A percentile compares a stretch with the other conserved stretches of the same genome.
These are phyloP conservation scores for Porphyra umbilicalis DNA, from an alignment of 31 red algal genomes.

Conservation along the genomic window DNA sequence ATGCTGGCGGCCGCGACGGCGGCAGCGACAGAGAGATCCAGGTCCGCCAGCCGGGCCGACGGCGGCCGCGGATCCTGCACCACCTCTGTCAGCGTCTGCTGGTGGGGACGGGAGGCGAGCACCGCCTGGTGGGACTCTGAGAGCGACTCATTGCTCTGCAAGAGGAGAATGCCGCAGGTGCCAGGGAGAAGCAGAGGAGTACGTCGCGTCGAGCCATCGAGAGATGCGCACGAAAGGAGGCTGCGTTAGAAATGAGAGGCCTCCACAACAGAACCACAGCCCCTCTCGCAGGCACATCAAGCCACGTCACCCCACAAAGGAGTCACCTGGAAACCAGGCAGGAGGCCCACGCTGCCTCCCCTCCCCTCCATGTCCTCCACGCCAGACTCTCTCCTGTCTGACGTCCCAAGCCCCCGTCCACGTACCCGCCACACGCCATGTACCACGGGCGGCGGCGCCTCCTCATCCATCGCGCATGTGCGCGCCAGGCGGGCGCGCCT, in stretches of 20 bases:
- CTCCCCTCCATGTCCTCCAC: neutral
- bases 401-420: neutral
- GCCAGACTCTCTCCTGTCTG: neutral
- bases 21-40: neutral
- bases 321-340: neutral
- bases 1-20: neutral
- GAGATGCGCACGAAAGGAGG: neutral
- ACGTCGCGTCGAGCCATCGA: too few relatives aligned
- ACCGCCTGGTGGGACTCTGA: neutral
- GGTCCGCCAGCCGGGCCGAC: neutral
- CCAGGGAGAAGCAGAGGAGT: neutral
- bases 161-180: neutral
- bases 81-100: neutral
- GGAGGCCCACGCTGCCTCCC: neutral
- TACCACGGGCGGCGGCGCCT: neutral
- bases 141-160: neutral
- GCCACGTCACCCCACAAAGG: neutral
- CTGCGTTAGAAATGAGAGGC: neutral
- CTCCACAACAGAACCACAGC: neutral
- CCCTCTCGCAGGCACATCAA: neutral
- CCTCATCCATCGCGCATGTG: neutral
- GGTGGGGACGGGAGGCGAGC: neutral
- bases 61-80: neutral
- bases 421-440: neutral
- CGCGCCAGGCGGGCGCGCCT: too few relatives aligned